A percentile compares a stretch with the other conserved stretches of the same genome.
Conservation (phyloP, 2,329 filamentous ascomycete genomes). For the Nakataea oryzae region DNA sequence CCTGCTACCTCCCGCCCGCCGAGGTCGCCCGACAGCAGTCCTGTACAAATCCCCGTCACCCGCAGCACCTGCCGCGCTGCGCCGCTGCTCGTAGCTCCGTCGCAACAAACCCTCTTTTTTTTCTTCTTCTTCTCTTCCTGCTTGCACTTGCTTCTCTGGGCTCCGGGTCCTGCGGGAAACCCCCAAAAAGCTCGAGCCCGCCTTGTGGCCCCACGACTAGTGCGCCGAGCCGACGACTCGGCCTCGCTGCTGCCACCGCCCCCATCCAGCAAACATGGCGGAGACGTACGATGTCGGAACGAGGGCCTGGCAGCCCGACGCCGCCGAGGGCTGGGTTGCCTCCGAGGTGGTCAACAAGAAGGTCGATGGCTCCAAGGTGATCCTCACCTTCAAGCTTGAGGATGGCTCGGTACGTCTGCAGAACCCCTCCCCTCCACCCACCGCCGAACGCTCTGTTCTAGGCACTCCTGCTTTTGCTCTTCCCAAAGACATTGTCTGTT, state of each 20-base stretch:
- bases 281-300: conserved; percentile 94
- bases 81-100: neutral
- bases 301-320: conserved; percentile 95
- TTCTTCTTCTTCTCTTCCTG: neutral
- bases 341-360: conserved; percentile 87
- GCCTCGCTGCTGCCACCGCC: conserved; percentile 4
- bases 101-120: neutral
- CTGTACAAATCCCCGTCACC: neutral
- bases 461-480: neutral
- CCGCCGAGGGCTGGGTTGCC: conserved; percentile 91
- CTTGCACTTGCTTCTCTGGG: neutral
- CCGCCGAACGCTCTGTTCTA: neutral
- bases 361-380: conserved; percentile 75
- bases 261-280: conserved; percentile 53
- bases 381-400: conserved; percentile 76
- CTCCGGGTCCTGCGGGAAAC: neutral
- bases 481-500: neutral
- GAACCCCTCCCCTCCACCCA: neutral
- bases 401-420: conserved; percentile 70
- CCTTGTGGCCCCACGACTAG: neutral
- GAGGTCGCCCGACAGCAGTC: neutral
- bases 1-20: neutral
- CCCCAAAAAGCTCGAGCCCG: neutral
- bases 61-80: neutral
- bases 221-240: neutral